These are phyloP conservation scores for Vigna hirtella DNA, from an alignment of 306 rosid genomes.

Conservation along the genomic window DNA sequence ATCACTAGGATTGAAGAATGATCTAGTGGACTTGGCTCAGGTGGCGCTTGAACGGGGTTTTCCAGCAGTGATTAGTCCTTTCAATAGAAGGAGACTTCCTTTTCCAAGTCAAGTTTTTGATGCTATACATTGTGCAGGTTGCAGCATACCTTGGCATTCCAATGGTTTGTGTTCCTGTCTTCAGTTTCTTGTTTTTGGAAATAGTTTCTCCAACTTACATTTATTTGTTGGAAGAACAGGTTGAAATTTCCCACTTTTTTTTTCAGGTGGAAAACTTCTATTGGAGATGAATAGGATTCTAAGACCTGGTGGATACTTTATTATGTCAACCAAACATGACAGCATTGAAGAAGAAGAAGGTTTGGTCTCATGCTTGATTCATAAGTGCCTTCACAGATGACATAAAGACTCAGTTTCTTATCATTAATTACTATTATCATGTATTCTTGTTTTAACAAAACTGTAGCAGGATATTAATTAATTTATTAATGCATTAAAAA, in stretches of 20 bases:
- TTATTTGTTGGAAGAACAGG: conserved; percentile 13
- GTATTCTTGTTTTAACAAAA: background rate
- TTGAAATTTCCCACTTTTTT: background rate
- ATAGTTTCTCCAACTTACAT: conserved; percentile 14
- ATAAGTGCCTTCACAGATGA: conserved; percentile 13
- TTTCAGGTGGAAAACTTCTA: conserved; percentile 85
- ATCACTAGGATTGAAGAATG: conserved; percentile 89
- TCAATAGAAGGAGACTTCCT: conserved; percentile 81
- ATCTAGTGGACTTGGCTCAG: conserved; percentile 89
- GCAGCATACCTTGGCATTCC: conserved; percentile 85
- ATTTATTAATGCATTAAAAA: background rate
- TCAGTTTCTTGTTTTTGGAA: background rate
- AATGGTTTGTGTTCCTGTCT: conserved; percentile 59
- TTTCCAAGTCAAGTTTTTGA: conserved; percentile 91
- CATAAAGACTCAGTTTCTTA: background rate
- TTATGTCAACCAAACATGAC: conserved; percentile 82
- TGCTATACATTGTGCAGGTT: conserved; percentile 83
- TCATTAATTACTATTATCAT: background rate
- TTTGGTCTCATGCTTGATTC: conserved; percentile 40
- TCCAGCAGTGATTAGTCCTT: conserved; percentile 76
- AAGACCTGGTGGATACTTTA: conserved; percentile 88
- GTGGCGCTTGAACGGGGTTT: conserved; percentile 93
- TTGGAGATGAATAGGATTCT: conserved; percentile 92
- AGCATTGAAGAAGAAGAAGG: conserved; percentile 93
- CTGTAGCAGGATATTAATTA: conserved; percentile 16